Percentiles rank a stretch among this genome's conserved stretches.
phyloP scores from a whole-genome alignment of 305 asterid genomes.

The Plantago rigida region DNA sequence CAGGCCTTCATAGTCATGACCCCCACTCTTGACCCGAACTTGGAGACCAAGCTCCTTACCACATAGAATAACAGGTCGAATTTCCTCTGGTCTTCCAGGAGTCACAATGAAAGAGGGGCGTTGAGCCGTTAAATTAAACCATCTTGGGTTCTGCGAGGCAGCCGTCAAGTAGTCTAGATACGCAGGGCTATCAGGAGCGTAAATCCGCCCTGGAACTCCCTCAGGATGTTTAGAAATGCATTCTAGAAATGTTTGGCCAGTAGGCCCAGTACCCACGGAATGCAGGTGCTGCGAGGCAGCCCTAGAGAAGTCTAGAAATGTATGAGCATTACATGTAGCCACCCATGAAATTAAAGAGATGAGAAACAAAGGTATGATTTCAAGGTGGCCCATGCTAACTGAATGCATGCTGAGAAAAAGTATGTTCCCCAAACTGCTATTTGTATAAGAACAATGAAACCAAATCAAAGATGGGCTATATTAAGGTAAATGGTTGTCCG shows the following conservation, averaged over 20 bases:
- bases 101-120: slow-evolving; percentile 26
- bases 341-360: background rate
- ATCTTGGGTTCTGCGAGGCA: slow-evolving; percentile 4
- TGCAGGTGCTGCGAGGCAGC: no score
- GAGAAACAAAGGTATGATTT: background rate
- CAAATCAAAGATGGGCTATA: no score
- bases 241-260: background rate
- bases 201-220: slow-evolving; percentile 1
- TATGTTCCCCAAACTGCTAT: no score
- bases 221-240: background rate
- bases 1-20: slow-evolving; percentile 41
- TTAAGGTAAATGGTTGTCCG: no score
- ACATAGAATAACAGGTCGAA: slow-evolving; percentile 30
- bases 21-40: slow-evolving; percentile 39
- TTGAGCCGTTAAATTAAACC: slow-evolving; percentile 8
- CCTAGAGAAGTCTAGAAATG: no score
- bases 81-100: slow-evolving; percentile 30
- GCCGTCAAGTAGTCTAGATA: background rate
- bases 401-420: background rate
- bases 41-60: slow-evolving; percentile 31
- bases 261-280: no score
- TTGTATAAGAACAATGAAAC: no score
- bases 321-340: background rate
- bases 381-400: background rate
- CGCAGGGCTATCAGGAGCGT: slow-evolving; percentile 22